Base-by-base conservation (phyloP, 768 basidiomycete genomes). In the Lactarius vividus region DNA sequence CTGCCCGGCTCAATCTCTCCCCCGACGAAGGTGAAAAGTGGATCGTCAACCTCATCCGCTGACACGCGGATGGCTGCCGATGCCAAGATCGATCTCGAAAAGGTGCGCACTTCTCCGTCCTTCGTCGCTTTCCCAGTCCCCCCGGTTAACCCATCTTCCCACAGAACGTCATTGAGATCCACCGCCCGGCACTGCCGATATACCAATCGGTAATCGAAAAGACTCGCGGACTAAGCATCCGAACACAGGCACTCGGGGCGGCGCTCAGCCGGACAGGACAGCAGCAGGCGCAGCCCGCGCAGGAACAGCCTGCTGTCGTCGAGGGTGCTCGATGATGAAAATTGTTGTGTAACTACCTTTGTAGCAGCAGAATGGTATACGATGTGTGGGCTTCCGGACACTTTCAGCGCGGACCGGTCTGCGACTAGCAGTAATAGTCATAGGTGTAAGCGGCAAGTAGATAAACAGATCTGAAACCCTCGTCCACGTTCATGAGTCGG, bases 11-110 rank as follows among this genome's bases (percentile, higher is more conserved):
- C 16, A 98, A 98, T 76, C 84, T 98, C 57, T 88, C 91, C n/a
- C 85, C 83, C 49, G 94, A 94, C 70, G 97, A 98, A 74, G 97
- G 96, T 59, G 97, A 99, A 75, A 96, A 96, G 73, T 99, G 96
- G 96, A 96, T 98, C 68, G 97, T 98, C 72, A 98, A 98, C 80
- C 89, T 98, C 67, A 97, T 98, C 72, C 88, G 97, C 10, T 39
- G 97, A 98, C 77, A 96, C 96, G 7, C 85, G 94, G 55, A 94
- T 96, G 90, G 94, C 94, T 16, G 89, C 92, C 1, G 96, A 98
- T 71, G 96, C 96, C 59, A 97, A 96, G 80, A 98, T 98, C 66
- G 96, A 98, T 76, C 82, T 98, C 31, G 94, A 96, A 77, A 94
- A 96, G 82, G 94, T 92, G 67, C 44, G 79, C 3, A 57, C 3